Evolutionary conservation across 352 stramenopile species (phyloP).

Genomic region (Sclerospora graminicola): DNA sequence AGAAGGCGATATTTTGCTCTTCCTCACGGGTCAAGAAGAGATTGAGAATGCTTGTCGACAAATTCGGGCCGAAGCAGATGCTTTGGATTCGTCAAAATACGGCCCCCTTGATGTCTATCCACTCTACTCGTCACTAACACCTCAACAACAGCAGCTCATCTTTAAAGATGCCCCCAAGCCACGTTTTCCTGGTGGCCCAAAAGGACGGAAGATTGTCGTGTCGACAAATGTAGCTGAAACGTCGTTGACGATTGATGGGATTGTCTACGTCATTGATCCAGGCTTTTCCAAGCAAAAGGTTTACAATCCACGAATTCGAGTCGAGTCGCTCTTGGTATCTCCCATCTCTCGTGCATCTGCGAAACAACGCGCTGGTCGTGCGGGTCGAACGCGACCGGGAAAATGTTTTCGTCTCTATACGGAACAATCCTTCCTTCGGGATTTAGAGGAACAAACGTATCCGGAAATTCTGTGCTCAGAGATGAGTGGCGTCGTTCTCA

Average conservation of each 20-base stretch:
- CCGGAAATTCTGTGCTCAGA: conserved; percentile 97
- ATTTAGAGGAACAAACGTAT: conserved; percentile 98
- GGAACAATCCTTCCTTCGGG: conserved; percentile 93
- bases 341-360: conserved; percentile 95
- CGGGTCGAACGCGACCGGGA: conserved; percentile 85
- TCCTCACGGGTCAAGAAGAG: conserved; percentile 98
- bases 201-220: conserved; percentile 95
- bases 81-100: conserved; percentile 90
- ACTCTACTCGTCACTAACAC: conserved; percentile 98
- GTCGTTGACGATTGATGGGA: conserved; percentile 99
- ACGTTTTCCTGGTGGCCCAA: conserved; percentile 70
- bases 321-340: conserved; percentile 97
- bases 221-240: conserved; percentile 99
- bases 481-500: conserved; percentile 95
- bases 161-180: conserved; percentile 95
- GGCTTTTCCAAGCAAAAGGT: conserved; percentile 99
- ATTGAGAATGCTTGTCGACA: conserved; percentile 95
- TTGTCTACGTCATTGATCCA: conserved; percentile 99
- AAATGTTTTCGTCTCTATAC: conserved; percentile 98
- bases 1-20: conserved; percentile 97
- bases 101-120: conserved; percentile 89
- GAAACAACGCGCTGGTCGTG: conserved; percentile 89
- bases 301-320: conserved; percentile 97
- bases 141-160: conserved; percentile 98
- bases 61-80: conserved; percentile 84